Evolutionary conservation across 2,329 filamentous ascomycete species (phyloP), one percentile per base, ranked within the genome.

Genomic region (Geoglossum cookeanum): DNA sequence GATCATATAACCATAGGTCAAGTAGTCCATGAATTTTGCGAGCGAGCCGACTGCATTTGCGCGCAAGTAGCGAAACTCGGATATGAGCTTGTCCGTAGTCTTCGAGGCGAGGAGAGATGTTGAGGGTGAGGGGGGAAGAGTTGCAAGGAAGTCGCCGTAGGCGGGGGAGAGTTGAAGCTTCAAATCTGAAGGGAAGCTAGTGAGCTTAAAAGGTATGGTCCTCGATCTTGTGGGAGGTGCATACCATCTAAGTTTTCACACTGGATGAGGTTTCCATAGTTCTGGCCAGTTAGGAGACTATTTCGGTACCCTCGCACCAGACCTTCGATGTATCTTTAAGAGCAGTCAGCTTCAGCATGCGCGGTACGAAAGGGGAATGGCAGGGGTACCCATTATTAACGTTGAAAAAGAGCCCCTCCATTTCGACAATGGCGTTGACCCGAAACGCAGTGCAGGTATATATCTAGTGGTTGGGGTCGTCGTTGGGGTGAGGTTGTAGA

Each of bases 1-100:
- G 71, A 98, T 98, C 92, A 98, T 98, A 77, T 98, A 98, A 61
- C 90, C 91, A 70, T 98, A 98, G 1, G 92, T 98, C 60, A 98
- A 76, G 71, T 95, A 98, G 71, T 97, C 89, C 80, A 98, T 89
- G 71, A 98, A 98, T 68, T 87, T 89, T 61, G 90, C 84, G 42
- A 96, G 81, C 0, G 89, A 87, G 15, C 92, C 92, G 1, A 87
- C 87, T 32, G 91, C 87, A 68, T 98, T 95, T 61, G 90, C 89
- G 64, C 94, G 87, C 51, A 98, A 78, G 70, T 98, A 98, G 68
- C 89, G 84, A 71, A 98, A 98, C 71, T 98, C 92, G 63, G 90
- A 85, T 62, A 98, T 91, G 62, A 98, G 83, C 76, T 98, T 98
- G 69, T 98, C 92, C 65, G 92, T 96, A 57, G 92, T 92, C 75